Base-by-base conservation (phyloP, 345 rosid species). In the Garcia nutans region DNA sequence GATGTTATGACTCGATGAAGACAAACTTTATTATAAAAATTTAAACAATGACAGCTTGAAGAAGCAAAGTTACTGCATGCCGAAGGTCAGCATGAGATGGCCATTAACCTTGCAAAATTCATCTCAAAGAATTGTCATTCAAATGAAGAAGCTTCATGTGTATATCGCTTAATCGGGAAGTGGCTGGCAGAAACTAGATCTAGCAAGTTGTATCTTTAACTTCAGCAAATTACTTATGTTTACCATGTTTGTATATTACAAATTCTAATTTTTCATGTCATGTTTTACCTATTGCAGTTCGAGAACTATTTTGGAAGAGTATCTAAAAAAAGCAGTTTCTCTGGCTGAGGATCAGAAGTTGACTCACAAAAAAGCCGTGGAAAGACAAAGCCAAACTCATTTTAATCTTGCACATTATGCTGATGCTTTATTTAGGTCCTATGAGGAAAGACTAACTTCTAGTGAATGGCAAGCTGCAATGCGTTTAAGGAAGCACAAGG, bases 171-270 rank as follows among this genome's bases (percentile, higher is more conserved):
- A 86, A 89, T 90, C 44, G 99, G 99, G 57, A 95, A 93, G 85
- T 95, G 99, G 99, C 90, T 95, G 70, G 99, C 96, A 5, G 97
- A 93, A 90, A 91, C 96, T 78, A 85, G 99, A 91, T 91, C 98
- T 76, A 93, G 98, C 99, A 93, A 87, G 99, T 95, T 82, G 76
- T 67, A 74, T 63, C 75, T 72, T 79, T 55, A 23, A 56, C 68
- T 74, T 81, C 13, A 74, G 17, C 31, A 59, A n/a, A 22, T 70
- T 78, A 45, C 17, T 72, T 72, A 61, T 70, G 28, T 23, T 77
- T 74, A 31, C 28, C 11, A 63, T 78, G 63, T 33, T 47, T 41
- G 58, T 67, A 10, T 69, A 66, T 74, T 49, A 41, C 55, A 78
- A 26, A 71, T 75, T 37, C 72, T 79, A 60, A 76, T 74, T 50